Percentiles rank a stretch among this genome's conserved stretches.
phyloP scores from a whole-genome alignment of 495 filamentous ascomycete genomes.

The Aspergillus conjunctus region DNA sequence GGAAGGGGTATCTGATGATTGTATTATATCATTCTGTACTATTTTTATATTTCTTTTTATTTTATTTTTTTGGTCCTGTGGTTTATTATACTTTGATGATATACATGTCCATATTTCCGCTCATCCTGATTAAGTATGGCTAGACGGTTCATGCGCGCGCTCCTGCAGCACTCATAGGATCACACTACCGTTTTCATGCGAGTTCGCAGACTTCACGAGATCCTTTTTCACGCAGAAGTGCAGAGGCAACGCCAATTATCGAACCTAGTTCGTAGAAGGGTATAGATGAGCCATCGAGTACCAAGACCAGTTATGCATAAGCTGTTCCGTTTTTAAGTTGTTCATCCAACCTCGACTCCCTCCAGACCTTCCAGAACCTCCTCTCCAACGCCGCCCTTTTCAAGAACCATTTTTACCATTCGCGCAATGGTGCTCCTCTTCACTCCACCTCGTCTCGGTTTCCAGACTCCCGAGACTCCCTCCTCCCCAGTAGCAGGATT shows the following conservation, averaged over 20 bases:
- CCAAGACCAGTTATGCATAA: neutral
- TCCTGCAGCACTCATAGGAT: neutral
- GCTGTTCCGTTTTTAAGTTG: neutral
- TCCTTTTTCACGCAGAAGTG: too few relatives aligned
- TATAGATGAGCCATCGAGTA: neutral
- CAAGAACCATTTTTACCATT: slow-evolving; percentile 67
- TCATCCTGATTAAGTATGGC: neutral
- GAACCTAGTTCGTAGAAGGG: too few relatives aligned
- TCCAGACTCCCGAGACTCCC: slow-evolving; percentile 74
- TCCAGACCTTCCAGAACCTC: slow-evolving; percentile 82
- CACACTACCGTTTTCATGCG: neutral
- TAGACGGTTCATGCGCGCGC: neutral
- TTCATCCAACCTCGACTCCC: slow-evolving; percentile 48
- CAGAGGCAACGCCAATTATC: too few relatives aligned
- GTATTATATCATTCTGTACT: neutral
- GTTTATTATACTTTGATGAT: neutral
- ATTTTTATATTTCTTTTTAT: neutral
- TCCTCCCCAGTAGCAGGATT: slow-evolving; percentile 47
- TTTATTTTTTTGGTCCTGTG: neutral
- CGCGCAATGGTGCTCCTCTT: slow-evolving; percentile 66
- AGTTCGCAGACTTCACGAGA: too few relatives aligned
- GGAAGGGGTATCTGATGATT: neutral
- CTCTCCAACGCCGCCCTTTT: slow-evolving; percentile 75
- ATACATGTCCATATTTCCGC: neutral
- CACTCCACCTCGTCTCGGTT: slow-evolving; percentile 71